A percentile compares a stretch with the other conserved stretches of the same genome.
phyloP scores from a whole-genome alignment of 805 yeast species.

The Myxozyma monticola region DNA sequence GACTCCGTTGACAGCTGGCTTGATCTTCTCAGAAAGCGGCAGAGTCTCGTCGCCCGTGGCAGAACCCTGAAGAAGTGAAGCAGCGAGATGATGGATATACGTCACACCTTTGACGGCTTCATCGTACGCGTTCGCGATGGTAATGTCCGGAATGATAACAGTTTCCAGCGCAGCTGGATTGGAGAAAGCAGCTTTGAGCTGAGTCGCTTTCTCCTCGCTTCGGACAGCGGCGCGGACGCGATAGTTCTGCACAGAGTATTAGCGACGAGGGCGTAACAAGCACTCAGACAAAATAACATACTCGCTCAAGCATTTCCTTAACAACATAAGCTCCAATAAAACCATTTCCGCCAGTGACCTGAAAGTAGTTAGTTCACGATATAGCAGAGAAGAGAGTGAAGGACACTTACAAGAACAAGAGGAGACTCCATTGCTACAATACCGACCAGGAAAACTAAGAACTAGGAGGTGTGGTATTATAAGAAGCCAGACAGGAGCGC shows the following conservation, averaged over 20 bases:
- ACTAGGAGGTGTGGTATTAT: too few species aligned
- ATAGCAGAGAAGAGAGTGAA: too few species aligned
- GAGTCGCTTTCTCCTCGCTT: conserved; percentile 43
- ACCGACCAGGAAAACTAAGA: too few species aligned
- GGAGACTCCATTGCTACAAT: too few species aligned
- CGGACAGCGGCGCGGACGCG: conserved; percentile 57
- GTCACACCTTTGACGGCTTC: conserved; percentile 7
- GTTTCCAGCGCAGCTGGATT: too few species aligned
- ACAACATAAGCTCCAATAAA: conserved; percentile 50
- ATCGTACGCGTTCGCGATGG: conserved; percentile 7
- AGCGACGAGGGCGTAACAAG: too few species aligned
- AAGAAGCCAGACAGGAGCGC: too few species aligned
- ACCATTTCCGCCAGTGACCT: conserved; percentile 53
- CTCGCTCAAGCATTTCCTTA: conserved; percentile 42
- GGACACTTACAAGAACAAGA: too few species aligned
- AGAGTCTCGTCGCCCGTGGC: conserved; percentile 43
- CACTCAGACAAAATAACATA: too few species aligned
- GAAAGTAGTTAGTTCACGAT: too few species aligned
- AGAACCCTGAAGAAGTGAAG: conserved; percentile 23
- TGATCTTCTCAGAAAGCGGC: conserved; percentile 47
- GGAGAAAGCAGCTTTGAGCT: conserved; percentile 38
- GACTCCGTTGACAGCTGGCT: conserved; percentile 54
- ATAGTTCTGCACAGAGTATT: conserved; percentile 46
- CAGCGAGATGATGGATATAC: conserved; percentile 9
- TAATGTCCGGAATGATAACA: conserved; percentile 11